Base-by-base conservation (phyloP, 2,329 filamentous ascomycete species). In the Aspergillus transmontanensis region DNA sequence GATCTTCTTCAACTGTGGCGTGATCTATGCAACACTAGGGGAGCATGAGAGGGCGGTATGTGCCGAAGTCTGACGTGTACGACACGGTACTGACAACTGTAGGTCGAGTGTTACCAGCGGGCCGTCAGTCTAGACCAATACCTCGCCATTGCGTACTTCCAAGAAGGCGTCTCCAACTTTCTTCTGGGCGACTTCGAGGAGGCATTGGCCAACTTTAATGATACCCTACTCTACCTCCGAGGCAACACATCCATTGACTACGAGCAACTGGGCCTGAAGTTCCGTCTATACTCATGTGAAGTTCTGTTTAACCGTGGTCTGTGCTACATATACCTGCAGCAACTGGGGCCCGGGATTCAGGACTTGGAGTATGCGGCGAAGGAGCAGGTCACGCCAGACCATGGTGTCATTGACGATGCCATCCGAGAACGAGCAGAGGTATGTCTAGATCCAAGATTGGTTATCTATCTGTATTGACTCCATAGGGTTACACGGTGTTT, bases 231-330 rank as follows among this genome's bases (percentile, higher is more conserved):
- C 48, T 98, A 98, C 79, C 86, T 99, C 53, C 88, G 95, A 73
- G 95, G 95, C 66, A 98, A 99, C 82, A 94, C 93, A 61, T 92
- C 95, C 81, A 99, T 99, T 79, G 94, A 99, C 79, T 99, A 99
- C 78, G 93, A 96, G 64, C 95, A 99, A 78, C 81, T 99, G 56
- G 95, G 95, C 23, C 86, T 99, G 51, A 90, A 96, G 63, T 99
- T 98, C 83, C 97, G 96, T 78, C 84, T 99, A 12, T 98, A 94
- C 79, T 97, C 95, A 1, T 99, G 95, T 81, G 95, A 99, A 75
- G 94, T 97, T 2, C 84, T 99, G 30, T 99, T 99, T 84, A 99
- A 99, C 78, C 89, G 95, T 59, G 95, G 95, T 63, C 84, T 99
- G 62, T 98, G 95, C 81, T 98, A 97, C 81, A 96, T 98, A 73